Evolutionary conservation across 495 filamentous ascomycete genomes (phyloP).

Genomic region (Penicillium robsamsonii): DNA sequence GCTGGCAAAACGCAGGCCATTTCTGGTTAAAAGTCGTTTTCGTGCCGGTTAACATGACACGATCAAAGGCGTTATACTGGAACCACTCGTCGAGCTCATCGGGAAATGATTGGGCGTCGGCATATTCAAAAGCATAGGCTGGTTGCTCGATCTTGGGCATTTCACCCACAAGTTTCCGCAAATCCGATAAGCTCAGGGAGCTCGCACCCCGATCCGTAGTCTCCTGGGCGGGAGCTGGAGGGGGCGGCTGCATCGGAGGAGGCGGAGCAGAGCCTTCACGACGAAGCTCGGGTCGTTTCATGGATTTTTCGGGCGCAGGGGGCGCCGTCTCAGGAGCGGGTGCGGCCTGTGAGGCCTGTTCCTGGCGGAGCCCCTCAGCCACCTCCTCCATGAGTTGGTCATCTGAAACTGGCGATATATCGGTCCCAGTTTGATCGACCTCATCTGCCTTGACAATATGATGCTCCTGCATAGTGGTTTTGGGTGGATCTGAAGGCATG

Average conservation of each 20-base stretch:
- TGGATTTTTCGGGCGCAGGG: conserved; percentile 18
- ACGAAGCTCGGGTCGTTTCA: conserved; percentile 52
- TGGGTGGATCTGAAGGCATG: conserved; percentile 20
- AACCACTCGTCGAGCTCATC: conserved; percentile 98
- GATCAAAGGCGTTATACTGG: conserved; percentile 77
- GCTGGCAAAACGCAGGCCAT: conserved; percentile 52
- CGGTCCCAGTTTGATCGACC: conserved; percentile 53
- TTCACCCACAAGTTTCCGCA: conserved; percentile 75
- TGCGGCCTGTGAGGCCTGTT: conserved; percentile 31
- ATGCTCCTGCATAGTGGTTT: conserved; percentile 31
- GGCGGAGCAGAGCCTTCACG: conserved; percentile 58
- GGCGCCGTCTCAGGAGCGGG: conserved; percentile 9
- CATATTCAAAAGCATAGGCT: conserved; percentile 92
- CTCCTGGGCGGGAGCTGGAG: conserved; percentile 51
- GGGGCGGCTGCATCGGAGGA: conserved; percentile 57
- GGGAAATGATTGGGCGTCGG: conserved; percentile 72
- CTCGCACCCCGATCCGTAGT: conserved; percentile 55
- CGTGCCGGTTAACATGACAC: conserved; percentile 61
- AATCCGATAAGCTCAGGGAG: conserved; percentile 78
- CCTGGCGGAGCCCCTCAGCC: conserved; percentile 47
- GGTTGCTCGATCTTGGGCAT: conserved; percentile 74
- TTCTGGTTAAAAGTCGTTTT: conserved; percentile 69
- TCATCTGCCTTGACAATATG: conserved; percentile 56
- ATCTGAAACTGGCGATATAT: conserved; percentile 50
- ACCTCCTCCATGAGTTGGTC: conserved; percentile 51